Evolutionary conservation across 805 yeast species (phyloP).

Genomic region (Yamadazyma paraphyllophila): DNA sequence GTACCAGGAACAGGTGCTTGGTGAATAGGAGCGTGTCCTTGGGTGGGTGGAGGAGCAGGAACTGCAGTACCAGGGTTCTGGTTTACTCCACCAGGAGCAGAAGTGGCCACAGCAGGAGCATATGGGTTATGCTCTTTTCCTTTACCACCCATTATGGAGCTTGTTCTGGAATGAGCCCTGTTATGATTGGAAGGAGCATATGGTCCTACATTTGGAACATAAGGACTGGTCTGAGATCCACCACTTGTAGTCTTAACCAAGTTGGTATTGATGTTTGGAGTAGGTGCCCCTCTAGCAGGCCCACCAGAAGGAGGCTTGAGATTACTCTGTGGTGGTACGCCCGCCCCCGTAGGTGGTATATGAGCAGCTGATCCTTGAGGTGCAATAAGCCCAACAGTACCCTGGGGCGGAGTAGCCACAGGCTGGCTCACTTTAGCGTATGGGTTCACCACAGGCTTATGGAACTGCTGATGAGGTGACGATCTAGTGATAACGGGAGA

Average conservation of each 20-base stretch:
- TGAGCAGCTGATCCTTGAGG: background rate
- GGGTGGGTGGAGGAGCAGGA: slow-evolving; percentile 1
- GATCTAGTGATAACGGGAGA: slow-evolving; percentile 12
- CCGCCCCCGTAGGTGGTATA: background rate
- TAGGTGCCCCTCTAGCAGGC: slow-evolving; percentile 8
- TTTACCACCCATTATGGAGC: slow-evolving; percentile 38
- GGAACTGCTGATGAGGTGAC: slow-evolving; percentile 10
- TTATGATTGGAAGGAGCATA: slow-evolving; percentile 38
- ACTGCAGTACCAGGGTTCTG: slow-evolving; percentile 1
- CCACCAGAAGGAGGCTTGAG: background rate
- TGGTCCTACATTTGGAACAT: slow-evolving; percentile 45
- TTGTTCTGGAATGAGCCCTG: slow-evolving; percentile 39
- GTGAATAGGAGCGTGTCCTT: background rate
- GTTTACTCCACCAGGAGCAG: background rate
- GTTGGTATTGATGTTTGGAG: slow-evolving; percentile 23
- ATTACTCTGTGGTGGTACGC: background rate
- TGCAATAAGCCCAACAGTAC: background rate
- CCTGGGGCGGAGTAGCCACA: slow-evolving; percentile 2
- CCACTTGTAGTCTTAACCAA: slow-evolving; percentile 20
- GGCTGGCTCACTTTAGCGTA: slow-evolving; percentile 17
- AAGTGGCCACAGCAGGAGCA: slow-evolving; percentile 25
- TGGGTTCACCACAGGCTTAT: slow-evolving; percentile 27
- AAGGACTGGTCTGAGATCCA: slow-evolving; percentile 32
- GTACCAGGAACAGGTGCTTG: background rate
- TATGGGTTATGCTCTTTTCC: slow-evolving; percentile 43